Evolutionary conservation across 2,329 filamentous ascomycete species (phyloP).

Genomic region (Penicillium glabrum): DNA sequence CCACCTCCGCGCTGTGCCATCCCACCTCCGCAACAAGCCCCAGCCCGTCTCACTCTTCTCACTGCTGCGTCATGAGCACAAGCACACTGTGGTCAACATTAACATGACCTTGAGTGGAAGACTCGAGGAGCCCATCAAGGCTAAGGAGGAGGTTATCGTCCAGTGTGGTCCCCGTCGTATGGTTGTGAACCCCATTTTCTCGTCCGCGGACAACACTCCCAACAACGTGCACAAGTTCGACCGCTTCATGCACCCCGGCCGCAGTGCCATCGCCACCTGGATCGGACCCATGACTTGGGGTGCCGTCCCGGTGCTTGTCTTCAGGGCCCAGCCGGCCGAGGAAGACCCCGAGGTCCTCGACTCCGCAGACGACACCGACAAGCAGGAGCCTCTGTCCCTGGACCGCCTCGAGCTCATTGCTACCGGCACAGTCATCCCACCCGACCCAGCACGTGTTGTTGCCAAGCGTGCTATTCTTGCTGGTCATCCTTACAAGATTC

Average conservation of each 20-base stretch:
- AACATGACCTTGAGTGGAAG: slow-evolving; percentile 83
- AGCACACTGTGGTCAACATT: slow-evolving; percentile 85
- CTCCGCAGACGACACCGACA: slow-evolving; percentile 46
- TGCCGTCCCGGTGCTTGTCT: slow-evolving; percentile 84
- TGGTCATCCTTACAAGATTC: slow-evolving; percentile 96
- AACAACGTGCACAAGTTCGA: slow-evolving; percentile 98
- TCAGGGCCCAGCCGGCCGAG: slow-evolving; percentile 55
- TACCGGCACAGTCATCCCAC: slow-evolving; percentile 82
- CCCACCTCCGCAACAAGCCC: slow-evolving; percentile 50
- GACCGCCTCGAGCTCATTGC: slow-evolving; percentile 69
- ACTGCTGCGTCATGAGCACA: slow-evolving; percentile 90
- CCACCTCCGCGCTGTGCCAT: slow-evolving; percentile 64
- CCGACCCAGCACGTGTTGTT: slow-evolving; percentile 72
- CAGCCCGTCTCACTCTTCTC: slow-evolving; percentile 77
- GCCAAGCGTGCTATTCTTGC: slow-evolving; percentile 93
- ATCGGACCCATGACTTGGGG: slow-evolving; percentile 92
- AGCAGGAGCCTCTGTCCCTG: slow-evolving; percentile 38
- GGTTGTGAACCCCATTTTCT: slow-evolving; percentile 87
- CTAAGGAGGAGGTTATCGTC: slow-evolving; percentile 87
- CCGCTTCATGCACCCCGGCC: slow-evolving; percentile 85
- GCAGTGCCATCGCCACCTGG: slow-evolving; percentile 85
- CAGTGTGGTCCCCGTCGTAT: slow-evolving; percentile 89
- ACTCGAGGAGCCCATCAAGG: slow-evolving; percentile 72
- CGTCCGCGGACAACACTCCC: slow-evolving; percentile 80
- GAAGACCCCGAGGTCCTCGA: slow-evolving; percentile 43